phyloP scores from a whole-genome alignment of 129 eudicot genomes.

The Mikania micrantha region DNA sequence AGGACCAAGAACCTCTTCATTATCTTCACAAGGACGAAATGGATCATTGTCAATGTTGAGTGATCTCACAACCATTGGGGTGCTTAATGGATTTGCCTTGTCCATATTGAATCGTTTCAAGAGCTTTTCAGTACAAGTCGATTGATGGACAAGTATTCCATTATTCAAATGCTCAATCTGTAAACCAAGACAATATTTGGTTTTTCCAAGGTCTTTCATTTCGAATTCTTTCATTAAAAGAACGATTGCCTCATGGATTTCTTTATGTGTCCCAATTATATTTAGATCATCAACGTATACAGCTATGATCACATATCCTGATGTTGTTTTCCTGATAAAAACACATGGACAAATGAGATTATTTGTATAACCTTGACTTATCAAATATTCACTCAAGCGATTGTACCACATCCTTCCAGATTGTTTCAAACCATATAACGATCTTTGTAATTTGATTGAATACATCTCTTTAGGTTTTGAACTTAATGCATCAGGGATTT shows the following conservation, averaged over 20 bases:
- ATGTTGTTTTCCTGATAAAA: too few relatives aligned
- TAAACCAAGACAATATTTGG: slow-evolving; percentile 1
- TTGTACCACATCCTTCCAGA: not conserved
- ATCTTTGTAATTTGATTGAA: too few relatives aligned
- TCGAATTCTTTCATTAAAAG: too few relatives aligned
- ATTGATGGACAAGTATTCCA: not conserved
- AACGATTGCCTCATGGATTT: too few relatives aligned
- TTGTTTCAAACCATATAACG: not conserved
- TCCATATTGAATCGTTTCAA: not conserved
- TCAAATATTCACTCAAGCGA: not conserved
- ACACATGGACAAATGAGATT: too few relatives aligned
- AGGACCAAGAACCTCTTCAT: not conserved
- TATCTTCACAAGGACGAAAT: not conserved
- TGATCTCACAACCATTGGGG: not conserved
- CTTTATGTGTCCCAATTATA: not conserved
- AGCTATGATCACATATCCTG: too few relatives aligned
- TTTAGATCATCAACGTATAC: too few relatives aligned
- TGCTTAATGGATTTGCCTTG: not conserved
- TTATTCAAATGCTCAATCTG: not conserved
- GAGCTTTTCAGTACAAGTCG: not conserved
- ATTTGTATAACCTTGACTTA: too few relatives aligned
- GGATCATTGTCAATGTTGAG: not conserved
- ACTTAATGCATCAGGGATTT: not conserved
- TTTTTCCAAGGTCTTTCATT: not conserved
- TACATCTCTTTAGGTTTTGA: not conserved